Evolutionary conservation across 208 protist species (phyloP).

Genomic region (Leishmania arabica): DNA sequence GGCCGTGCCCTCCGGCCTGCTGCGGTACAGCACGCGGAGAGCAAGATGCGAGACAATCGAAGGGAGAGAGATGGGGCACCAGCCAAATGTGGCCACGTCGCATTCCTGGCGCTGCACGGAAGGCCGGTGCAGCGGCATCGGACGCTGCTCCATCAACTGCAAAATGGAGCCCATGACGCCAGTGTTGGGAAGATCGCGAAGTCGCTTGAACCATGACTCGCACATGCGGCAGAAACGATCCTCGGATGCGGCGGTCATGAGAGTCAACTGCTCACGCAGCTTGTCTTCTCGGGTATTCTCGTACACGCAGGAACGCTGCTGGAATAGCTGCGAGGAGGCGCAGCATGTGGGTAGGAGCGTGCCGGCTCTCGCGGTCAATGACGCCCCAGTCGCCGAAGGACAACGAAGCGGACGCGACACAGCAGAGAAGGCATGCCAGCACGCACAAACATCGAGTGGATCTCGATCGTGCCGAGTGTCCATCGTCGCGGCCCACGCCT

Average conservation of each 20-base stretch:
- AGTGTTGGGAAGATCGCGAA: background rate
- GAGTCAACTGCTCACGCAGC: background rate
- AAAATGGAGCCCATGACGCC: background rate
- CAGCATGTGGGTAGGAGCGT: background rate
- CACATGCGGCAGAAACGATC: background rate
- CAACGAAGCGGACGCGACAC: background rate
- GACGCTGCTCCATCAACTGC: background rate
- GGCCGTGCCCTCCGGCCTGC: background rate
- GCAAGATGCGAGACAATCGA: conserved; percentile 11
- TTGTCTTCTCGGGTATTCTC: background rate
- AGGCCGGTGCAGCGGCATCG: background rate
- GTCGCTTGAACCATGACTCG: conserved; percentile 14
- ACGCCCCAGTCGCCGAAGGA: background rate
- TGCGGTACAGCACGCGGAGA: conserved; percentile 1
- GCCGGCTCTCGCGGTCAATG: background rate
- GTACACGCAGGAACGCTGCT: background rate
- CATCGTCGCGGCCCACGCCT: conserved; percentile 19
- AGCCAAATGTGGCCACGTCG: background rate
- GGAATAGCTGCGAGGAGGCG: background rate
- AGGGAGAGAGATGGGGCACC: conserved; percentile 2
- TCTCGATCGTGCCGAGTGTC: conserved; percentile 3
- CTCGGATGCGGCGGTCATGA: background rate
- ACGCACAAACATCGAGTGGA: conserved; percentile 22
- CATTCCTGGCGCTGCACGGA: background rate
- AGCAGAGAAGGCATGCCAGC: conserved; percentile 18